phyloP scores from a whole-genome alignment of 2,329 filamentous ascomycete species.

The Paracamarosporium sp. region DNA sequence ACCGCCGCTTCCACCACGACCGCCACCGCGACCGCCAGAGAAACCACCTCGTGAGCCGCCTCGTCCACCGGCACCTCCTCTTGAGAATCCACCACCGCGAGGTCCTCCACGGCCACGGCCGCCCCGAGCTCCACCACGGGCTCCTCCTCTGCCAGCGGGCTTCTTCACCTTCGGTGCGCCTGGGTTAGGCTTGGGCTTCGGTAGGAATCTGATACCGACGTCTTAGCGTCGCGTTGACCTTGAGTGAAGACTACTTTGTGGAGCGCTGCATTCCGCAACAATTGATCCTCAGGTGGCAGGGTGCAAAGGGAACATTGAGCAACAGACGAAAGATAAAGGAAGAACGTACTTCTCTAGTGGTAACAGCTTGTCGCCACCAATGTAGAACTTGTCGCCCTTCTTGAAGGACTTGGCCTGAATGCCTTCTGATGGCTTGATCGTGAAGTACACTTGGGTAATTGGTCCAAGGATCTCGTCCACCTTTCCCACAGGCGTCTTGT shows the following conservation, averaged over 20 bases:
- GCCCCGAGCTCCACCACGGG: conserved; percentile 32
- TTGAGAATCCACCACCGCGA: conserved; percentile 56
- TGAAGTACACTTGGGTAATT: conserved; percentile 98
- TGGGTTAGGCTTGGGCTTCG: conserved; percentile 81
- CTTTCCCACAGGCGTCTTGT: conserved; percentile 96
- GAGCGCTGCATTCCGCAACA: not conserved
- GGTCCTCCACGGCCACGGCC: conserved; percentile 57
- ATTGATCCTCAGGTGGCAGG: not conserved
- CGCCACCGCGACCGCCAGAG: conserved; percentile 51
- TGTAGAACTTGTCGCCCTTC: conserved; percentile 95
- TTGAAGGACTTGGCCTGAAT: conserved; percentile 97
- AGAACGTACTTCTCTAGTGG: conserved; percentile 77
- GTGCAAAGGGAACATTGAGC: not conserved
- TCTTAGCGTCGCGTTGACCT: conserved; percentile 4
- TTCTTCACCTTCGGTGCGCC: conserved; percentile 75
- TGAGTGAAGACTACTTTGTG: too few species aligned
- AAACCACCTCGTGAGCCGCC: conserved; percentile 15
- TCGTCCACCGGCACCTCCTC: conserved; percentile 39
- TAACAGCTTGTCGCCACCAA: conserved; percentile 90
- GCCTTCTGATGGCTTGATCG: conserved; percentile 94
- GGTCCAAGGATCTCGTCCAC: conserved; percentile 97
- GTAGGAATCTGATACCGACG: conserved; percentile 74
- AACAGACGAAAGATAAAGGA: not conserved
- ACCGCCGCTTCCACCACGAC: conserved; percentile 34
- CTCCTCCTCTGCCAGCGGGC: conserved; percentile 69